Percentiles rank a stretch among this genome's conserved stretches.
Conservation (phyloP, 164 flowering plant species). For the Brasenia schreberi region DNA sequence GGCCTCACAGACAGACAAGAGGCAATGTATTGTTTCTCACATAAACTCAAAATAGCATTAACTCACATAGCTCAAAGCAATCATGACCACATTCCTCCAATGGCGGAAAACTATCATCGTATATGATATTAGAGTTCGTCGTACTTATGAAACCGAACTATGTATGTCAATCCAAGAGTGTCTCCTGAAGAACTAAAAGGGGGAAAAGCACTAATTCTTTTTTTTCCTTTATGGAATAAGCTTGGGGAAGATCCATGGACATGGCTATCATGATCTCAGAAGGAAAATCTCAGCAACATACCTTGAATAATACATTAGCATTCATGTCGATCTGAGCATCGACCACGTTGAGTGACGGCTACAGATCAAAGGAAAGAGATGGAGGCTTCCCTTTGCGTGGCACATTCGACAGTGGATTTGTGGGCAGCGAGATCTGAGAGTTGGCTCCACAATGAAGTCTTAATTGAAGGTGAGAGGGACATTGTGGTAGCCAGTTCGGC, state of each 20-base stretch:
- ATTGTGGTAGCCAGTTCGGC: background rate
- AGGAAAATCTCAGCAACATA: background rate
- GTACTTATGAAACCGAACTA: too few species aligned
- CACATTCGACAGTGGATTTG: constrained; percentile 1
- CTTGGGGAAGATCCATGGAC: background rate
- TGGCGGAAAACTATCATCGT: too few species aligned
- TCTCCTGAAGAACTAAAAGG: background rate
- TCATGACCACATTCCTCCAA: too few species aligned
- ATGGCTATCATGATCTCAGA: background rate
- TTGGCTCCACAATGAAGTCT: constrained; percentile 4
- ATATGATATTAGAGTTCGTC: too few species aligned
- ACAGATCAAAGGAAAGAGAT: background rate
- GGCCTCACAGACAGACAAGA: too few species aligned
- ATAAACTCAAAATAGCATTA: too few species aligned
- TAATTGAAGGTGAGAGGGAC: constrained; percentile 6
- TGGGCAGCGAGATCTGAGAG: background rate
- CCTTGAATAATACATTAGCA: constrained; percentile 2
- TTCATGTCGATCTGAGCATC: constrained; percentile 2
- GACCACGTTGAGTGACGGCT: background rate
- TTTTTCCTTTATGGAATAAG: background rate
- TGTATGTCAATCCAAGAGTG: too few species aligned
- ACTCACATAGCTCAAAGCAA: too few species aligned
- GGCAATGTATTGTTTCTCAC: too few species aligned
- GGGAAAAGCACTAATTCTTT: background rate
- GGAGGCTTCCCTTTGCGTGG: constrained; percentile 2